A percentile compares a stretch with the other conserved stretches of the same genome.
Evolutionary conservation across 164 flowering plant species (phyloP).

Genomic region (Macadamia tetraphylla): DNA sequence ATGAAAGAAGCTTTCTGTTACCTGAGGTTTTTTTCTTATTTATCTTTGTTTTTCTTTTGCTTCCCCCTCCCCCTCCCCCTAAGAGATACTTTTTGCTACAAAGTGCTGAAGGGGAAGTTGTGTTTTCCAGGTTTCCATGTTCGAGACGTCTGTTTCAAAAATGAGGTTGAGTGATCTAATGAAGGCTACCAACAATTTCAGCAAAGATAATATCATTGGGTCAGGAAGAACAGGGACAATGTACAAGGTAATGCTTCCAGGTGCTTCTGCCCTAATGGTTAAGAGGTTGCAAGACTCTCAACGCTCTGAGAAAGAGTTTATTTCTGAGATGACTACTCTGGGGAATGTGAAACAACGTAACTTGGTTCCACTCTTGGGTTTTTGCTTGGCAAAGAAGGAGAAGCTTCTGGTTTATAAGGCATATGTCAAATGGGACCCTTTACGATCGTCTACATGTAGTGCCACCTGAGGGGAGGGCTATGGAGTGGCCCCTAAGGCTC

Average conservation of each 20-base stretch:
- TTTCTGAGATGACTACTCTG: conserved; percentile 20
- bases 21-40: neutral
- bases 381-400: conserved; percentile 29
- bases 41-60: neutral
- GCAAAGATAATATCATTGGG: conserved; percentile 16
- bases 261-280: conserved; percentile 18
- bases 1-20: too few species aligned
- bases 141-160: conserved; percentile 7
- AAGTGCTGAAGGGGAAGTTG: neutral
- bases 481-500: conserved; percentile 22
- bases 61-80: too few species aligned
- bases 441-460: conserved; percentile 20
- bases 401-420: conserved; percentile 32
- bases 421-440: conserved; percentile 30
- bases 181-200: conserved; percentile 22
- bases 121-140: too few species aligned
- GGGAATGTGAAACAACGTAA: conserved; percentile 17
- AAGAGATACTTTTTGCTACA: conserved; percentile 1
- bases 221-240: conserved; percentile 23
- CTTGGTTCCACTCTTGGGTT: conserved; percentile 29
- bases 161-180: conserved; percentile 20
- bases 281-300: conserved; percentile 22
- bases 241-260: conserved; percentile 20
- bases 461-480: conserved; percentile 1
- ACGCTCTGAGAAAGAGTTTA: conserved; percentile 18